These are phyloP conservation scores for Diaporthe velutina DNA, from an alignment of 2,329 filamentous ascomycete species.

Conservation along the genomic window DNA sequence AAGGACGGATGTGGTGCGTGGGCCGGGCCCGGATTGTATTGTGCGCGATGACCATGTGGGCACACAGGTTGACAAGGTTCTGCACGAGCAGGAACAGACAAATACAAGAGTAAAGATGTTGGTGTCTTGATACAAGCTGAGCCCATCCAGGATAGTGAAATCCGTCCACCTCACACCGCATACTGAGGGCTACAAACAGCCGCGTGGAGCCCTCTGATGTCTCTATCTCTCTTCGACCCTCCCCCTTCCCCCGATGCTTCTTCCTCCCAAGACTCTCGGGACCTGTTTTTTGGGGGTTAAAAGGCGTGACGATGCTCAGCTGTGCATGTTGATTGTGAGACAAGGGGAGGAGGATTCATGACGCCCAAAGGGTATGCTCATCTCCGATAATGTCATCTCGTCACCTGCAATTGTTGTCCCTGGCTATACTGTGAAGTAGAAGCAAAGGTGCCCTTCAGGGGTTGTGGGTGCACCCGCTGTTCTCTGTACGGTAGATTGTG, in stretches of 20 bases:
- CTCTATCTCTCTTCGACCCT: neutral
- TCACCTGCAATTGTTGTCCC: neutral
- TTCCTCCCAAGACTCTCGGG: no score
- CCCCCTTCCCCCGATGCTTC: neutral
- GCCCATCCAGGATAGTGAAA: neutral
- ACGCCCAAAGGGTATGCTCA: conserved; percentile 9
- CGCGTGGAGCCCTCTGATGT: neutral
- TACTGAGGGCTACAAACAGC: neutral
- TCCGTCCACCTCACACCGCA: neutral
- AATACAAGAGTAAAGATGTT: neutral
- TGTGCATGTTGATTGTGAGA: neutral
- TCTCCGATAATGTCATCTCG: neutral
- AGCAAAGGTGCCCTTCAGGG: neutral
- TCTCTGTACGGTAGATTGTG: neutral
- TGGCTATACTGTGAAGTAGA: neutral
- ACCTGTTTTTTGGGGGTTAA: neutral
- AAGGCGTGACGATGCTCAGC: neutral
- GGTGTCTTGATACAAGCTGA: neutral
- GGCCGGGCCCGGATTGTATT: neutral
- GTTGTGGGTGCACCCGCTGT: neutral
- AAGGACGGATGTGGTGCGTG: neutral
- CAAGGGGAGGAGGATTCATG: neutral
- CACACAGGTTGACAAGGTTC: neutral
- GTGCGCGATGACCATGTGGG: neutral
- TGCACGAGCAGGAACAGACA: neutral